Evolutionary conservation across 2,329 filamentous ascomycete genomes (phyloP), one percentile per base, ranked within the genome.

Genomic region (Talaromyces albobiverticillius): DNA sequence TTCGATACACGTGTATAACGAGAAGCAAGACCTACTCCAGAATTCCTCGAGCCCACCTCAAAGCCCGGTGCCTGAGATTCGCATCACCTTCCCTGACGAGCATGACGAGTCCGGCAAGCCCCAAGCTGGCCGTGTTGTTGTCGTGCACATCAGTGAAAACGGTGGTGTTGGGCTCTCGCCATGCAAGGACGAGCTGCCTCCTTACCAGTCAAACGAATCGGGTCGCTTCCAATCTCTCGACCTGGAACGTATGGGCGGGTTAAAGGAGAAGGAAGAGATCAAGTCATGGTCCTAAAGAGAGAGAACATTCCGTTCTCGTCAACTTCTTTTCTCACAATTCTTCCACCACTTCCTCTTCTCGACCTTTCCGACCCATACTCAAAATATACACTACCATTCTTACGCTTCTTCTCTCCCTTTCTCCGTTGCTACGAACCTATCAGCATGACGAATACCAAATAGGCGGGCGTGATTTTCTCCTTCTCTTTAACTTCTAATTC

Each of bases 81-180:
- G 92, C 74, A 96, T 99, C 72, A 97, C 94, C 32, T 97, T 99
- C 79, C 94, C 94, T 14, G 94, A 97, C 78, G 87, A 95, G 63
- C 92, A 96, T 67, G 89, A 90, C 62, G 78, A 83, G 47, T 67
- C 76, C 52, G 93, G 93, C 62, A 90, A 86, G 72, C 82, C 82
- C 64, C 88, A 88, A 76, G 90, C 87, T 61, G 93, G 93, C 31
- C 86, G 92, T 29, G 91, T 97, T 49, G 88, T 99, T 20, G 85
- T 97, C 32, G 93, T 99, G 53, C 84, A 90, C 50, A 90, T 97
- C 49, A 91, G 92, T 59, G 94, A 97, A 61, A 87, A 84, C 58
- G 87, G 89, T 46, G 81, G 85, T 34, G 86, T 97, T 60, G 94
- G 93, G 47, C 82, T 97, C 59, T 93, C 96, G 75, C 93, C 92